Base-by-base conservation (phyloP, 768 basidiomycete genomes). In the Lentinula lateritia region DNA sequence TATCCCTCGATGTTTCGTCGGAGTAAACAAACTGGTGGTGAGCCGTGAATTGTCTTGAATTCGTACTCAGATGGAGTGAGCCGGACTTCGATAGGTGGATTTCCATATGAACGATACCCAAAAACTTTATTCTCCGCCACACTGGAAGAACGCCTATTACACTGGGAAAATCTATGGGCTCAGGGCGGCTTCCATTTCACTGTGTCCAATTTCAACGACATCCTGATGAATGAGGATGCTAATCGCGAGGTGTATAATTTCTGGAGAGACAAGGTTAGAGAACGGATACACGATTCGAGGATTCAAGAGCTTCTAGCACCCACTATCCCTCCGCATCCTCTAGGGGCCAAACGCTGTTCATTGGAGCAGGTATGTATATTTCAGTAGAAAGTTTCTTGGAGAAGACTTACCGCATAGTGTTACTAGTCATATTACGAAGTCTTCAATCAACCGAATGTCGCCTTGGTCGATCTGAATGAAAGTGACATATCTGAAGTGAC, bases 1-100 rank as follows among this genome's bases (percentile, higher is more conserved):
- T 66, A 69, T 53, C 68, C 69, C 1, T 52, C 61, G 12, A 50
- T 68, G 16, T 66, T 68, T 36, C 63, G 60, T 5, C 68, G 67
- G 10, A 66, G 68, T 34, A 2, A 48, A 10, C 68, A 70, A 57
- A 69, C 69, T 58, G 57, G 42, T 48, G 34, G 57, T 58, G 42
- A 9, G 34, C 59, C 18, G 50, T 61, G 34, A 42, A 6, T 28
- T 42, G 15, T 28, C 13, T 15, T 39, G 13, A 6, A 28, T 58
- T 28, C 35, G 6, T 43, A 16, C 12, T 32, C 15, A 35, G n/a
- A 32, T 32, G 41, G 7, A 43, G 20, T 15, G 1, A 35, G 13
- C 5, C 20, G 34, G 34, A 9, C 20, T 20, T 8, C 39, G 18
- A n/a, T 46, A 60, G 52, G 52, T 50, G 61, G 61, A 9, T 42